Conservation (phyloP, 352 stramenopile genomes). For the Globisporangium orthogonon region DNA sequence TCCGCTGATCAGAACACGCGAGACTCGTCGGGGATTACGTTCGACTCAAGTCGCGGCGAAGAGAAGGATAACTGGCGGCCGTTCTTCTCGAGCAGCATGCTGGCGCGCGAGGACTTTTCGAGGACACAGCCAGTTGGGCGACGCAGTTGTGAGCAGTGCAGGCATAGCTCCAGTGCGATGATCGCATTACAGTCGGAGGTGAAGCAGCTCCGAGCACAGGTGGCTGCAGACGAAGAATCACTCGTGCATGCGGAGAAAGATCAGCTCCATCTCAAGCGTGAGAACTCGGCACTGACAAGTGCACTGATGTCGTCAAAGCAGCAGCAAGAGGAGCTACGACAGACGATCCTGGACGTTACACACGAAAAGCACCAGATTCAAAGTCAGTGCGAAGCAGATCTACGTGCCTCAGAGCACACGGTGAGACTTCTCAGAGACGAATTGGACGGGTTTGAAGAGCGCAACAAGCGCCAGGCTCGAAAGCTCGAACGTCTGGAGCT, state of each 20-base stretch:
- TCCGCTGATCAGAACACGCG: neutral
- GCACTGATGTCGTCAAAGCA: constrained; percentile 41
- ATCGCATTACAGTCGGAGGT: constrained; percentile 43
- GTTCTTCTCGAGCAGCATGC: constrained; percentile 19
- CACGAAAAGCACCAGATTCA: constrained; percentile 51
- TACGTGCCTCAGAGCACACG: constrained; percentile 22
- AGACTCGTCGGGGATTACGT: constrained; percentile 27
- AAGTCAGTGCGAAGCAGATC: constrained; percentile 27
- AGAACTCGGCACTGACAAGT: constrained; percentile 36
- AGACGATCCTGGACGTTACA: constrained; percentile 36
- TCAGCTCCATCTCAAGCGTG: constrained; percentile 29
- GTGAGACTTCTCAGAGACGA: constrained; percentile 29
- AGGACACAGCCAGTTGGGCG: constrained; percentile 15
- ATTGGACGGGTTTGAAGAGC: constrained; percentile 22
- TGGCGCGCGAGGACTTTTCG: constrained; percentile 25
- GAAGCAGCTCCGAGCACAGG: constrained; percentile 36
- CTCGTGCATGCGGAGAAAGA: constrained; percentile 39
- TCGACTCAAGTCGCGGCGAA: constrained; percentile 30
- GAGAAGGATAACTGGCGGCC: constrained; percentile 20
- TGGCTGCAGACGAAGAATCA: constrained; percentile 30
- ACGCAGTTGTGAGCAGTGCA: constrained; percentile 34
- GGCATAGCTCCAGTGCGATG: constrained; percentile 21
- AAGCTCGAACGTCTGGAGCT: constrained; percentile 12
- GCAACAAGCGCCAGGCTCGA: constrained; percentile 8
- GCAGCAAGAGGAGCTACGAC: constrained; percentile 44